A percentile compares a stretch with the other conserved stretches of the same genome.
phyloP scores from a whole-genome alignment of 1,139 yeast species.

The Lodderomyces metapsilosis region DNA sequence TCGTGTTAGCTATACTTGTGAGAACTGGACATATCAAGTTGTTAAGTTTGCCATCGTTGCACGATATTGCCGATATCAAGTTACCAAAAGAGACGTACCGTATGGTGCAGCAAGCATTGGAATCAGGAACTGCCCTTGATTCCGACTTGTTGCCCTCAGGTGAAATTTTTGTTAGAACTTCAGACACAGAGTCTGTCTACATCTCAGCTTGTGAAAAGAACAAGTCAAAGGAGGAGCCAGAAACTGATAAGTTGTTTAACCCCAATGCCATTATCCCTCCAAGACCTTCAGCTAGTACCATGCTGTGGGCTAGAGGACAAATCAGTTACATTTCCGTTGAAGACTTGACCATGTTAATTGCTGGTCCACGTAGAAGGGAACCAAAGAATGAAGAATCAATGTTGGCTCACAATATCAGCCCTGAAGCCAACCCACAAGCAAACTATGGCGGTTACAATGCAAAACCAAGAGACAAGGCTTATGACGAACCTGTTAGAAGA shows the following conservation, averaged over 20 bases:
- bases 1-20: slow-evolving; percentile 36
- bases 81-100: slow-evolving; percentile 33
- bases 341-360: slow-evolving; percentile 59
- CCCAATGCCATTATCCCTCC: slow-evolving; percentile 64
- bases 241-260: slow-evolving; percentile 57
- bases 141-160: slow-evolving; percentile 62
- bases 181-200: slow-evolving; percentile 51
- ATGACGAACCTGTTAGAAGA: slow-evolving; percentile 48
- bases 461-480: slow-evolving; percentile 28
- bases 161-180: slow-evolving; percentile 63
- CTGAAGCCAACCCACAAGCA: slow-evolving; percentile 43
- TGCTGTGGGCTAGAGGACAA: slow-evolving; percentile 84
- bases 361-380: slow-evolving; percentile 58
- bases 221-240: slow-evolving; percentile 16
- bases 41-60: slow-evolving; percentile 38
- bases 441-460: slow-evolving; percentile 28
- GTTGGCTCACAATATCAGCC: slow-evolving; percentile 55
- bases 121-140: slow-evolving; percentile 21
- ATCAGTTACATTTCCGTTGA: slow-evolving; percentile 55
- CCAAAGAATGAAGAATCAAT: slow-evolving; percentile 56
- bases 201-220: slow-evolving; percentile 18
- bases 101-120: slow-evolving; percentile 23
- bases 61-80: slow-evolving; percentile 37
- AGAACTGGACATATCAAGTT: slow-evolving; percentile 41
- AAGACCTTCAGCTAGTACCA: slow-evolving; percentile 75